These are phyloP conservation scores for Globisporangium splendens DNA, from an alignment of 352 stramenopile genomes.

Conservation along the genomic window DNA sequence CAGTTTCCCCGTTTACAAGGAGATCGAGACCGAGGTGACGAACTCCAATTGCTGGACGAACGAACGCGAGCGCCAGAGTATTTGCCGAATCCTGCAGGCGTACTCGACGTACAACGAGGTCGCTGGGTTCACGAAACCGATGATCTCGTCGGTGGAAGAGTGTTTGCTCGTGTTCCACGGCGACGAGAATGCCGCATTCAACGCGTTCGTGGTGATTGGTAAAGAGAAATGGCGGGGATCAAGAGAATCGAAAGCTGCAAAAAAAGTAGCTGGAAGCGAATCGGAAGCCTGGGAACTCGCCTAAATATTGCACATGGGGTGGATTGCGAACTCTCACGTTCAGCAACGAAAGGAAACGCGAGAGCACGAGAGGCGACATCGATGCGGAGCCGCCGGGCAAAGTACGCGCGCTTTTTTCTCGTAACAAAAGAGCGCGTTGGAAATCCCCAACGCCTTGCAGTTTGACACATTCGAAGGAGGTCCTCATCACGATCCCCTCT, in stretches of 20 bases:
- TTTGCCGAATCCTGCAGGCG: constrained; percentile 28
- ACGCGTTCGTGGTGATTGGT: constrained; percentile 22
- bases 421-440: not conserved
- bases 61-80: constrained; percentile 21
- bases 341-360: too few species aligned
- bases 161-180: constrained; percentile 29
- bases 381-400: not conserved
- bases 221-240: constrained; percentile 17
- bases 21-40: not conserved
- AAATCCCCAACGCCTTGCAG: not conserved
- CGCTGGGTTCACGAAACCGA: constrained; percentile 21
- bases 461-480: not conserved
- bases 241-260: too few species aligned
- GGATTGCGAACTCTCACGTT: not conserved
- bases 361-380: not conserved
- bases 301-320: not conserved
- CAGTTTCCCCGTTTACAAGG: not conserved
- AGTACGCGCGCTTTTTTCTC: constrained; percentile 2
- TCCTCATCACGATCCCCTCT: constrained; percentile 5
- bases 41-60: constrained; percentile 8
- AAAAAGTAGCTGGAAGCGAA: too few species aligned
- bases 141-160: constrained; percentile 29
- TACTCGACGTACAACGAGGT: constrained; percentile 22
- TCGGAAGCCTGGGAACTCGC: too few species aligned
- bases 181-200: constrained; percentile 28